Evolutionary conservation across 176 grass and related monocot genomes (phyloP).

Genomic region (Juncus inflexus): DNA sequence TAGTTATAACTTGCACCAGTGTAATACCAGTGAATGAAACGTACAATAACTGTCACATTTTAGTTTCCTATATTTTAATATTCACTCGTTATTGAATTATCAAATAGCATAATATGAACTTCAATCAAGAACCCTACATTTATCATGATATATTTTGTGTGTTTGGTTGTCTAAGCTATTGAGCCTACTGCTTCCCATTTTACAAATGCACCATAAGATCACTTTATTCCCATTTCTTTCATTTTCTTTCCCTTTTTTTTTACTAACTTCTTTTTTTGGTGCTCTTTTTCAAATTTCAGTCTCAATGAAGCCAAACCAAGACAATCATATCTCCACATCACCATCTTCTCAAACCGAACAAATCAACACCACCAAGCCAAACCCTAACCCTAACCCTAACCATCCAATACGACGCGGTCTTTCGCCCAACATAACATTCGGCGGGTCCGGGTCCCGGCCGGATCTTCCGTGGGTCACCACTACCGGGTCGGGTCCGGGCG

Average conservation of each 20-base stretch:
- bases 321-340: slow-evolving; percentile 36
- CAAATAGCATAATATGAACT: too few species aligned
- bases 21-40: too few species aligned
- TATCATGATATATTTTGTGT: too few species aligned
- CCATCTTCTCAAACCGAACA: slow-evolving; percentile 38
- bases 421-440: slow-evolving; percentile 70
- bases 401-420: slow-evolving; percentile 67
- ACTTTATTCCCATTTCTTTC: not conserved
- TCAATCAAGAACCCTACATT: too few species aligned
- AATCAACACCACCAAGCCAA: slow-evolving; percentile 31
- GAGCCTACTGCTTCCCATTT: too few species aligned
- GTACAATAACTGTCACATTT: too few species aligned
- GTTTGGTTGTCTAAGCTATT: too few species aligned
- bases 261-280: not conserved
- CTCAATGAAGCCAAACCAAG: slow-evolving; percentile 16
- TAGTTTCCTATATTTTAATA: too few species aligned
- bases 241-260: not conserved
- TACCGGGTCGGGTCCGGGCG: slow-evolving; percentile 53
- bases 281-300: not conserved
- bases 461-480: slow-evolving; percentile 97
- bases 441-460: slow-evolving; percentile 72
- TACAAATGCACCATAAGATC: too few species aligned
- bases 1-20: too few species aligned
- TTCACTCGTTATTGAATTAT: too few species aligned
- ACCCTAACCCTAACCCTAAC: slow-evolving; percentile 36